Evolutionary conservation across 2,329 filamentous ascomycete species (phyloP).

Genomic region (Pestalotiopsis sp.): DNA sequence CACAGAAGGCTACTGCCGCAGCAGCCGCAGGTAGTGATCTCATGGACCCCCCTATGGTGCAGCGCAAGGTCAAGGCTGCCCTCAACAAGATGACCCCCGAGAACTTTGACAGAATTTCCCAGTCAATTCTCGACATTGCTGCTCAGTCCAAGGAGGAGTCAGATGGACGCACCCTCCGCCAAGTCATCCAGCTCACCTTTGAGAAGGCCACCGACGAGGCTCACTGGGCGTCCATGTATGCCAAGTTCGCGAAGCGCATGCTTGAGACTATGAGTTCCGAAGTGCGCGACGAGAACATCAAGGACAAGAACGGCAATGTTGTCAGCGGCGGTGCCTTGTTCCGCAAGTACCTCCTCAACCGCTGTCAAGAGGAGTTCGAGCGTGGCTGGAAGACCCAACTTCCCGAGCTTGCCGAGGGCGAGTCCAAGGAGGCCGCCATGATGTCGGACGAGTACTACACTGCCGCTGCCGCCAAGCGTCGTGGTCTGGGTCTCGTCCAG

Average conservation of each 20-base stretch:
- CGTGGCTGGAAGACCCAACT: conserved; percentile 93
- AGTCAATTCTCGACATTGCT: conserved; percentile 90
- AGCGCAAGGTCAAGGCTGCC: conserved; percentile 97
- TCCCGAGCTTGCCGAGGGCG: conserved; percentile 73
- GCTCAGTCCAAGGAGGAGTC: conserved; percentile 94
- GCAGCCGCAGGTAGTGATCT: conserved; percentile 54
- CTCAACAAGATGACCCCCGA: conserved; percentile 99
- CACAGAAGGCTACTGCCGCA: conserved; percentile 39
- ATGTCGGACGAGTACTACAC: conserved; percentile 96
- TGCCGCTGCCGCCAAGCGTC: conserved; percentile 91
- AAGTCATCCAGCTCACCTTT: conserved; percentile 98
- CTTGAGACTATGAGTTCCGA: conserved; percentile 92
- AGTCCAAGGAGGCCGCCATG: conserved; percentile 73
- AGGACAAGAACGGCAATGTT: conserved; percentile 84
- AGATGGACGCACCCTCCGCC: conserved; percentile 90
- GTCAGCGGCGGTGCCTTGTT: conserved; percentile 93
- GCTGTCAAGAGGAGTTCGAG: conserved; percentile 98
- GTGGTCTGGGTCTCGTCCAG: conserved; percentile 95
- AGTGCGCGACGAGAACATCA: conserved; percentile 93
- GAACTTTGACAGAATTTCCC: conserved; percentile 82
- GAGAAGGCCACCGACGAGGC: conserved; percentile 99
- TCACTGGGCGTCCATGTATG: conserved; percentile 99
- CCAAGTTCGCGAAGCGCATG: conserved; percentile 98
- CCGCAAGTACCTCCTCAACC: conserved; percentile 97
- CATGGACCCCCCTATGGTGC: conserved; percentile 89